Evolutionary conservation across 2,329 filamentous ascomycete genomes (phyloP), one percentile per base, ranked within the genome.

Genomic region (Zymoseptoria passerinii): DNA sequence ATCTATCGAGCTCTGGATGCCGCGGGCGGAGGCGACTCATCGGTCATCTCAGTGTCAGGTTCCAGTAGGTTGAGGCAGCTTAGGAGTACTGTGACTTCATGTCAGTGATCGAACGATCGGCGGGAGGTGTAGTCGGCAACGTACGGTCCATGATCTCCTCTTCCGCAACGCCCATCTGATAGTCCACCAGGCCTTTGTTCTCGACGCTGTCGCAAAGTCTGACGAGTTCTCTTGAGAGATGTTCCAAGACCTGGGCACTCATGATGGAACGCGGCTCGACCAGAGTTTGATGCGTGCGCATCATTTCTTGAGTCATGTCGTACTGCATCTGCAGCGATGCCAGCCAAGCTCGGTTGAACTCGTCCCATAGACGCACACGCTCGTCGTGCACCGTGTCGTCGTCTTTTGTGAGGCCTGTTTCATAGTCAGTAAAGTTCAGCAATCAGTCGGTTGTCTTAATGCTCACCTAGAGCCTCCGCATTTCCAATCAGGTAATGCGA

Each of bases 131-230:
- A 52, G 29, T 19, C 28, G 29, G 28, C 35, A n/a, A 80, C 89
- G 75, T 78, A 96, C 92, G 81, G 59, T 83, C 82, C 66, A 94
- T 83, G 66, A 97, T 96, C 70, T 89, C 85, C 71, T 97, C 92
- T 74, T 97, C 94, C 83, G 90, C 95, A 27, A 97, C 89, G 8
- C 94, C 94, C 77, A 96, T 95, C 69, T 97, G 88, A 72, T 97
- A 99, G 75, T 99, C 94, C 9, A 99, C 90, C 52, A 99, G 77
- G n/a, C 94, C 94, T 70, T 95, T 87, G 65, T 88, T 86, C 73
- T 97, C 92, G 62, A 97, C 83, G 54, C 83, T 83, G 71, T 97
- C 91, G 71, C 92, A 95, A 54, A 96, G 79, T 54, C 85, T 82
- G 57, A 95, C 82, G 28, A 99, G 75, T 67, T 95, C 88, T 56